Evolutionary conservation across 2,329 filamentous ascomycete genomes (phyloP), one percentile per base, ranked within the genome.

Genomic region (Dendrostoma leiphaemia): DNA sequence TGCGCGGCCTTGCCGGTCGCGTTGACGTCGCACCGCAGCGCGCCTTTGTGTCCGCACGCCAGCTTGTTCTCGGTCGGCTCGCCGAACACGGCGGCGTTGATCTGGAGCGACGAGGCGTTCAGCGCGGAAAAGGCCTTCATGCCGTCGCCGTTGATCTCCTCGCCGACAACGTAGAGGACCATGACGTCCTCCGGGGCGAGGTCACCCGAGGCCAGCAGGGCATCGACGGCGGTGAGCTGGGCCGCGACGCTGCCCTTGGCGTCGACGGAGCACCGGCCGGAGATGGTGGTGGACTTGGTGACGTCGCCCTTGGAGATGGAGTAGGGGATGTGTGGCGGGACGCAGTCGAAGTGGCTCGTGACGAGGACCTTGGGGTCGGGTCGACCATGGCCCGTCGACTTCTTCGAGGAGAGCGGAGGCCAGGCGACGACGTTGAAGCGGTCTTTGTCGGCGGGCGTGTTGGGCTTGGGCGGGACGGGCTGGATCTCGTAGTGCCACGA

Each of bases 21-120:
- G 13, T 75, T 74, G 56, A 97, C 64, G 2, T 78, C 74, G 64
- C 91, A 87, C 41, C 80, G 80, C 4, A 91, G 68, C 53, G 86
- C 88, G 37, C 94, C 93, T 74, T 99, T 97, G 78, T 97, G 93
- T 2, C 93, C 94, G 52, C 89, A 86, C 0, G 91, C 91, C 19
- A 97, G 85, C 69, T 89, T 90, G 61, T 86, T 83, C 64, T 96
- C 91, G 0, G 94, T 99, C 0, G 93, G 93, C 69, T 99, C 94
- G 37, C 94, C 93, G 65, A 97, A 97, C 64, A 94, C 88, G 63
- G 90, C 85, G 3, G 90, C 84, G 31, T 86, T 79, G 21, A 84
- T 77, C 28, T 69, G 63, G 40, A 70, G 63, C 6, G 64, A 51
- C 13, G 62, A 57, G 1, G 73, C 56, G 0, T 65, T 68, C 9